phyloP scores from a whole-genome alignment of 140 eudicot genomes.

The Cichorium intybus region DNA sequence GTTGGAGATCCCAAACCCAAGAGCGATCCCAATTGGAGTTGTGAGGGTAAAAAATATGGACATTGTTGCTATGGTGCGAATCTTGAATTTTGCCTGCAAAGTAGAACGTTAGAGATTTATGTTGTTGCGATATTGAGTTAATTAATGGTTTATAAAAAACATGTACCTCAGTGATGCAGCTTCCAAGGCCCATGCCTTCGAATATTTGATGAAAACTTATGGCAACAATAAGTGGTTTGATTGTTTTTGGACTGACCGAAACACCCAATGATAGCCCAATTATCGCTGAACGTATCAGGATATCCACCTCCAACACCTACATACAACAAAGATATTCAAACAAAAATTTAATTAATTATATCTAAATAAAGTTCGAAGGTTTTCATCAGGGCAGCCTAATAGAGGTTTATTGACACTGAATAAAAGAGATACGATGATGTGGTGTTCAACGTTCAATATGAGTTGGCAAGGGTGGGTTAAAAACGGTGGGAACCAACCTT shows the following conservation, averaged over 20 bases:
- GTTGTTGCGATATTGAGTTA: background rate
- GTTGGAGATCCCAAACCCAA: slow-evolving; percentile 42
- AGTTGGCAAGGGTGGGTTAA: no score
- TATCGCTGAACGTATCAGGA: slow-evolving; percentile 60
- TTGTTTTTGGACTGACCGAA: slow-evolving; percentile 44
- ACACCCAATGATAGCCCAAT: slow-evolving; percentile 67
- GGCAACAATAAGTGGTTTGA: slow-evolving; percentile 67
- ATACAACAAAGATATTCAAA: background rate
- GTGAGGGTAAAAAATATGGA: slow-evolving; percentile 48
- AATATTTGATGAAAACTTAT: slow-evolving; percentile 67
- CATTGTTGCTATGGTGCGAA: slow-evolving; percentile 27
- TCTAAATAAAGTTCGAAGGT: no score
- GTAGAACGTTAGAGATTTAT: background rate
- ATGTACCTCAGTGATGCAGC: slow-evolving; percentile 60
- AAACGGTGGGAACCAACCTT: no score
- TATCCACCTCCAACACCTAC: slow-evolving; percentile 69
- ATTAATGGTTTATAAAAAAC: background rate
- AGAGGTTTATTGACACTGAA: no score
- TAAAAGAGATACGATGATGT: no score
- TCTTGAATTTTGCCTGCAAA: slow-evolving; percentile 48
- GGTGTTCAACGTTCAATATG: no score
- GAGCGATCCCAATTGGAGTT: slow-evolving; percentile 47
- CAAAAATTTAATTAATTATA: no score
- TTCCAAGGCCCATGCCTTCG: slow-evolving; percentile 76
- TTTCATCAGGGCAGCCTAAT: no score